phyloP scores from a whole-genome alignment of 345 rosid genomes.

The Salix suchowensis region DNA sequence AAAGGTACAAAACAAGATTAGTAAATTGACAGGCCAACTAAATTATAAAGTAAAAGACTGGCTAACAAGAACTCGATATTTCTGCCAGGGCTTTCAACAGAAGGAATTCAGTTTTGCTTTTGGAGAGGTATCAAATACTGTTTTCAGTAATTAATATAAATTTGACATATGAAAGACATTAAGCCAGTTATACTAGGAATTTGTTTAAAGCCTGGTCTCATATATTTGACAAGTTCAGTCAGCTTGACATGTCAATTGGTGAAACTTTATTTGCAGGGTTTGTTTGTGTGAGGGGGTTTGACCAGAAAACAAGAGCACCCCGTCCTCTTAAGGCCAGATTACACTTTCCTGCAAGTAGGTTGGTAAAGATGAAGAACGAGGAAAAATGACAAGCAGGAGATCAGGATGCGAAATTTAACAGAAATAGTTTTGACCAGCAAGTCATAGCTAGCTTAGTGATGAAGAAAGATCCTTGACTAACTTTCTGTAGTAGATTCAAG shows the following conservation, averaged over 20 bases:
- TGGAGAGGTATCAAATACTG: constrained; percentile 67
- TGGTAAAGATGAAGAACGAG: constrained; percentile 32
- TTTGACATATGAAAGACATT: neutral
- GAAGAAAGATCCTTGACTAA: constrained; percentile 23
- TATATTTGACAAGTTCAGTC: neutral
- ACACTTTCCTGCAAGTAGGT: constrained; percentile 62
- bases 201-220: neutral
- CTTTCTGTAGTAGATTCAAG: constrained; percentile 32
- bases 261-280: constrained; percentile 49
- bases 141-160: neutral
- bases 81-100: constrained; percentile 66
- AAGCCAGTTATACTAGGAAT: neutral
- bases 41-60: neutral
- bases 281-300: constrained; percentile 91
- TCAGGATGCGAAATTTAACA: constrained; percentile 8
- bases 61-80: constrained; percentile 5
- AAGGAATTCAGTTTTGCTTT: constrained; percentile 81
- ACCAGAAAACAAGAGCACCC: constrained; percentile 66
- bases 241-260: neutral
- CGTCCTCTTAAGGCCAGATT: constrained; percentile 73
- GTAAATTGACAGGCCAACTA: neutral
- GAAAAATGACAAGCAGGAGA: constrained; percentile 12
- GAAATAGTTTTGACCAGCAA: constrained; percentile 10
- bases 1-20: constrained; percentile 45
- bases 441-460: constrained; percentile 17